These are phyloP conservation scores for Malus hybrid DNA, from an alignment of 331 rosid species.

Conservation along the genomic window DNA sequence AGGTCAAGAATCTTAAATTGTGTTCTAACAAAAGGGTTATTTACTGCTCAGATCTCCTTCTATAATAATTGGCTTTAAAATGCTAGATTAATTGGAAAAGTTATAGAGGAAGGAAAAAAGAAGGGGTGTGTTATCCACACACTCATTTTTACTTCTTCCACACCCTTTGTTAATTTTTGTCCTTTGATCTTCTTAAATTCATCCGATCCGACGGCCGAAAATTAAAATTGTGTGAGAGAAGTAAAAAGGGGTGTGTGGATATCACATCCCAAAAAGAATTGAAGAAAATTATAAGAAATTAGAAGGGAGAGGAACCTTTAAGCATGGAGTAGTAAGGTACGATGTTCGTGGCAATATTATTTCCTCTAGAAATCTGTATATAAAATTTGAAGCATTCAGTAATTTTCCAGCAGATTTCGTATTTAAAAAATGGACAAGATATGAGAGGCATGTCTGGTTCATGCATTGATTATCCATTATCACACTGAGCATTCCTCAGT, in stretches of 20 bases:
- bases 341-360: neutral
- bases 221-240: too few relatives aligned
- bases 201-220: too few relatives aligned
- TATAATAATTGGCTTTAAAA: neutral
- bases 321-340: neutral
- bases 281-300: neutral
- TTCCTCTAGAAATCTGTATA: neutral
- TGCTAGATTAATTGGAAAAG: neutral
- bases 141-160: too few relatives aligned
- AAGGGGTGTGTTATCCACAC: too few relatives aligned
- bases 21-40: neutral
- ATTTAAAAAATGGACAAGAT: neutral
- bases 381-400: neutral
- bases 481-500: conserved; percentile 17
- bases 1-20: neutral
- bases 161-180: too few relatives aligned
- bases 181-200: too few relatives aligned
- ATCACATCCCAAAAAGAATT: too few relatives aligned
- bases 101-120: neutral
- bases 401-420: neutral
- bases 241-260: too few relatives aligned
- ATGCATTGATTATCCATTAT: conserved; percentile 34
- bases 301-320: neutral
- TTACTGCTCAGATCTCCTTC: neutral
- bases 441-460: conserved; percentile 33